Percentiles rank a stretch among this genome's conserved stretches.
phyloP scores from a whole-genome alignment of 2,329 filamentous ascomycete genomes.

The Didymella arachidicola region DNA sequence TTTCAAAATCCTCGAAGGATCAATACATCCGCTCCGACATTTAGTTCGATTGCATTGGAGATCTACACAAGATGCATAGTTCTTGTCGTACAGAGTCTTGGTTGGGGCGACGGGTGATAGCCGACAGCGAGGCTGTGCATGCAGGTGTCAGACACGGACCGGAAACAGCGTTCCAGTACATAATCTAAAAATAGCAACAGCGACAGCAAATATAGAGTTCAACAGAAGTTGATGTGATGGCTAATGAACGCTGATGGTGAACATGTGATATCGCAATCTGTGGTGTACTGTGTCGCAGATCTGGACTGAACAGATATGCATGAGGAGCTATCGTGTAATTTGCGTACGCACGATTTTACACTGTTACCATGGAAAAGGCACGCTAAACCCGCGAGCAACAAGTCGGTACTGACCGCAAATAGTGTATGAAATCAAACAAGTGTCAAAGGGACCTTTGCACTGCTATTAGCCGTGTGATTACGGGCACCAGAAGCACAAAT shows the following conservation, averaged over 20 bases:
- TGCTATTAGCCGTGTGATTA: background rate
- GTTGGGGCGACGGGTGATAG: slow-evolving; percentile 15
- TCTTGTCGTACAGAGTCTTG: slow-evolving; percentile 8
- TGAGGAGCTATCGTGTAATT: background rate
- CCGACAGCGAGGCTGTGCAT: slow-evolving; percentile 30
- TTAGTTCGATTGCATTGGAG: slow-evolving; percentile 2
- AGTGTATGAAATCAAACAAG: background rate
- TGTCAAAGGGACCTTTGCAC: background rate
- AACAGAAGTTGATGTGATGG: background rate
- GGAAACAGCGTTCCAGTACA: slow-evolving; percentile 19
- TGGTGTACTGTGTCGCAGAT: background rate
- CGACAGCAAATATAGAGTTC: slow-evolving; percentile 3
- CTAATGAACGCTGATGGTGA: slow-evolving; percentile 1
- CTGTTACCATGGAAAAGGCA: too few relatives aligned
- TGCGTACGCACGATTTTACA: too few relatives aligned
- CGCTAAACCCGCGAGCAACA: too few relatives aligned
- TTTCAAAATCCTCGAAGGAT: background rate
- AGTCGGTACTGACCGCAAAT: background rate
- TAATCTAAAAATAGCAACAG: slow-evolving; percentile 24
- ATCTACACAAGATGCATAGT: slow-evolving; percentile 23
- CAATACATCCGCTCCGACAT: background rate
- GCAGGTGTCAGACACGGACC: slow-evolving; percentile 29
- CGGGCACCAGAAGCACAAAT: background rate
- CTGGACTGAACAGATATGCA: background rate
- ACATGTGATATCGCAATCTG: background rate